Evolutionary conservation across 2,329 filamentous ascomycete species (phyloP).

Genomic region (Xylariaceae sp.): DNA sequence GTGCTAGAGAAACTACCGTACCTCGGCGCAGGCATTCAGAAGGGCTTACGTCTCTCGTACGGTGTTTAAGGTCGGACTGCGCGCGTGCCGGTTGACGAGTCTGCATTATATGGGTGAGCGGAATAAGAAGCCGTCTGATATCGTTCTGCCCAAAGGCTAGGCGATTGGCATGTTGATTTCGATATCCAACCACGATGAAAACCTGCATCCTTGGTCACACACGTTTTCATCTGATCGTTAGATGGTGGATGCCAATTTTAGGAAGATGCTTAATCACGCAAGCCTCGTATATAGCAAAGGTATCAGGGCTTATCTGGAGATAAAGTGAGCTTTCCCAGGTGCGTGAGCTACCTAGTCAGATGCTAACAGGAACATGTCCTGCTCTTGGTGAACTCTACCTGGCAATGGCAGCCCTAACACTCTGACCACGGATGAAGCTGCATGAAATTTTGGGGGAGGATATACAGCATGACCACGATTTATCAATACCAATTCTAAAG

Average conservation of each 20-base stretch:
- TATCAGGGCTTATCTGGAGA: slow-evolving; percentile 19
- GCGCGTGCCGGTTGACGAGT: slow-evolving; percentile 13
- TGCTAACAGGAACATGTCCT: too few relatives aligned
- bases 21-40: slow-evolving; percentile 15
- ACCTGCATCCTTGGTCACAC: slow-evolving; percentile 15
- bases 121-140: slow-evolving; percentile 6
- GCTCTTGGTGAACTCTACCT: slow-evolving; percentile 26
- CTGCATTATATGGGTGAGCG: slow-evolving; percentile 13
- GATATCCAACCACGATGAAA: slow-evolving; percentile 17
- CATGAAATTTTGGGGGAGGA: slow-evolving; percentile 23
- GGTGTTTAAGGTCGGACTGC: slow-evolving; percentile 10
- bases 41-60: slow-evolving; percentile 18
- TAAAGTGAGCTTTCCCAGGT: slow-evolving; percentile 17
- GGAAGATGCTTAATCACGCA: slow-evolving; percentile 1
- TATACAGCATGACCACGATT: slow-evolving; percentile 15
- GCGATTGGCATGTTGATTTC: slow-evolving; percentile 14
- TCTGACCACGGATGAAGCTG: slow-evolving; percentile 20
- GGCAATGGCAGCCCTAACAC: slow-evolving; percentile 17
- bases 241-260: slow-evolving; percentile 8
- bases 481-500: slow-evolving; percentile 9
- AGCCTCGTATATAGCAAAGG: slow-evolving; percentile 19
- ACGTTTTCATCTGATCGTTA: slow-evolving; percentile 20
- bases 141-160: slow-evolving; percentile 16
- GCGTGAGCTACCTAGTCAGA: too few relatives aligned
- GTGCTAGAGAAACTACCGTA: slow-evolving; percentile 19